Evolutionary conservation across 2,329 filamentous ascomycete genomes (phyloP), one percentile per base, ranked within the genome.

Genomic region (Aspergillus uvarum): DNA sequence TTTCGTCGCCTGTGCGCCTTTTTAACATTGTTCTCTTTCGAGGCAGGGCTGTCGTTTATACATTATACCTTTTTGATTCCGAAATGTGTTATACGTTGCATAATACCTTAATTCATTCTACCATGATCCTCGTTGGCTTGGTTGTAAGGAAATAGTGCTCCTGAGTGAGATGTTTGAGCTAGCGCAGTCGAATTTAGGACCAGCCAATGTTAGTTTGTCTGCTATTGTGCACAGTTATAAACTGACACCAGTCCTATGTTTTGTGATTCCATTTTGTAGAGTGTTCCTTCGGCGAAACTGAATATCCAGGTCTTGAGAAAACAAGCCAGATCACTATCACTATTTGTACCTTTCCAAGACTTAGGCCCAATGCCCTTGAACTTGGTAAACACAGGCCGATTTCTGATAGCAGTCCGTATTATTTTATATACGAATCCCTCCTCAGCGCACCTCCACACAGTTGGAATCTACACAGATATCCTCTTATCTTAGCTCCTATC

Each of bases 21-120:
- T 48, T 53, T 49, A 31, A 38, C 47, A 35, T 67, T 59, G 68
- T 69, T 58, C 57, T 49, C 70, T 66, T 69, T 57, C 60, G 31
- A 59, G 29, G 60, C 62, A 61, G 68, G 67, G 71, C 64, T 74
- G 72, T 74, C 67, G 52, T 68, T 72, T 73, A 73, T 74, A 74
- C 65, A 64, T 65, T 73, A 71, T 65, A 70, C 63, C 64, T 64
- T 68, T 69, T 67, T 64, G 59, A 60, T 61, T 54, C 50, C 51
- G 63, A 64, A 58, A 52, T 63, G 63, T 66, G 63, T 59, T 62
- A 63, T 59, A 62, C 57, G 60, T 67, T 70, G 63, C 65, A 70
- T 74, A 73, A 74, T 72, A 70, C 66, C 66, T 66, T 74, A 73
- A 74, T 73, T 66, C 58, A 65, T 66, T 65, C 54, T 56, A 56